phyloP scores from a whole-genome alignment of 2,329 filamentous ascomycete species.

The Tolypocladium capitatum region DNA sequence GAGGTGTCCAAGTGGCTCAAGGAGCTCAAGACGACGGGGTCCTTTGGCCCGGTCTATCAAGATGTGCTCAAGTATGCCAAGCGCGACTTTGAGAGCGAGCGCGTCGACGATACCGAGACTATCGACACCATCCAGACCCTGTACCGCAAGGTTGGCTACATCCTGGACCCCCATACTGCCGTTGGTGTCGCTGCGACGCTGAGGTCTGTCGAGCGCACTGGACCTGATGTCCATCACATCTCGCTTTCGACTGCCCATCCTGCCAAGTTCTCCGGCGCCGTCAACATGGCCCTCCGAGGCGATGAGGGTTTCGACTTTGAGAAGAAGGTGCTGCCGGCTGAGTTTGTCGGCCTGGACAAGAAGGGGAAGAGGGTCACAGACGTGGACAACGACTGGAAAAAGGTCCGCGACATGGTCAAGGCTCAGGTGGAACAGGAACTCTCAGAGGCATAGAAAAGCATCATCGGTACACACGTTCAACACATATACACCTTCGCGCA shows the following conservation, averaged over 20 bases:
- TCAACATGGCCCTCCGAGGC: conserved; percentile 62
- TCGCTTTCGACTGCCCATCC: conserved; percentile 88
- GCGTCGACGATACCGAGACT: conserved; percentile 53
- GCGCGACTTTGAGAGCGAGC: conserved; percentile 69
- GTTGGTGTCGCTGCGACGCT: conserved; percentile 69
- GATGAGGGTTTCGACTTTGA: conserved; percentile 65
- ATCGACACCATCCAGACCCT: conserved; percentile 47
- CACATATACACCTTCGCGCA: neutral
- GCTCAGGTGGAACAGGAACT: conserved; percentile 58
- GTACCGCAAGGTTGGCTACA: conserved; percentile 53
- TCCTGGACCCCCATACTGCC: conserved; percentile 86
- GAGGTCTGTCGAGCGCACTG: conserved; percentile 48
- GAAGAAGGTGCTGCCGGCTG: conserved; percentile 59
- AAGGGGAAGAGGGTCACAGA: conserved; percentile 61
- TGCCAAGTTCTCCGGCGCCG: conserved; percentile 82
- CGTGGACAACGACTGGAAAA: conserved; percentile 60
- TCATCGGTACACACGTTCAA: neutral
- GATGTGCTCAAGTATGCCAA: conserved; percentile 60
- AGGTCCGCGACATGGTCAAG: conserved; percentile 62
- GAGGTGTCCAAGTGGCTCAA: conserved; percentile 68
- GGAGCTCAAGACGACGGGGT: conserved; percentile 66
- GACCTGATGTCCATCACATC: conserved; percentile 52
- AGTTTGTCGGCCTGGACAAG: conserved; percentile 68
- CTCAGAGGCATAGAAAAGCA: conserved; percentile 12
- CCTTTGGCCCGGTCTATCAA: conserved; percentile 64